Evolutionary conservation across 2,329 filamentous ascomycete genomes (phyloP), one percentile per base, ranked within the genome.

Genomic region (Colletotrichum noveboracense): DNA sequence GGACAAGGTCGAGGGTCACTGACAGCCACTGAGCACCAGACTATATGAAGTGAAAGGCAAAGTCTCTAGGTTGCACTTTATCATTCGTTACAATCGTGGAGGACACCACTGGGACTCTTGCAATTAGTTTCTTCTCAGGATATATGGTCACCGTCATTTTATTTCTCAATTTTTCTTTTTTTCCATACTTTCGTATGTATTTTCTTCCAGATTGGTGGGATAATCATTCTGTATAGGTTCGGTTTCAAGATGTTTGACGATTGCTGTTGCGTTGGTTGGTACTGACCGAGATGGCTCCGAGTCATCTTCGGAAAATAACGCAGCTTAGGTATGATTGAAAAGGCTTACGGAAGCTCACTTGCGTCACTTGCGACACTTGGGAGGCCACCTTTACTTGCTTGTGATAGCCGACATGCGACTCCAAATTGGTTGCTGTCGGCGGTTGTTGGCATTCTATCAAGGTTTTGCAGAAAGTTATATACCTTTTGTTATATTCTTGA

Each of bases 381-480:
- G 4, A 13, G 4, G 43, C 1, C 6, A 52, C 1, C 8, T 21
- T 52, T 12, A 6, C n/a, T 2, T 13, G 1, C 6, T 3, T 52
- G 3, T 52, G 10, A 21, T 24, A n/a, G 43, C n/a, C 10, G 12
- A 12, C 2, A 13, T 52, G n/a, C n/a, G 10, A n/a, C n/a, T 21
- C 10, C 43, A 48, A 16, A 21, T 7, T 13, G 43, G n/a, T 21
- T 48, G 18, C 43, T 13, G 43, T 21, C 43, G 10, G 43, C 43
- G n/a, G n/a, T 52, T 7, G 10, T 52, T 21, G 6, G 43, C n/a
- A 21, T 24, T 7, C 6, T 24, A 10, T 52, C n/a, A 21, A 21
- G 1, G n/a, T 52, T 52, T 13, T 21, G n/a, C 43, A 52, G 10
- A 21, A 13, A 21, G n/a, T 2, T 1, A 52, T 7, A 7, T 5